Evolutionary conservation across 169 alveolate genomes (phyloP).

Genomic region (Amoebophrya sp.): DNA sequence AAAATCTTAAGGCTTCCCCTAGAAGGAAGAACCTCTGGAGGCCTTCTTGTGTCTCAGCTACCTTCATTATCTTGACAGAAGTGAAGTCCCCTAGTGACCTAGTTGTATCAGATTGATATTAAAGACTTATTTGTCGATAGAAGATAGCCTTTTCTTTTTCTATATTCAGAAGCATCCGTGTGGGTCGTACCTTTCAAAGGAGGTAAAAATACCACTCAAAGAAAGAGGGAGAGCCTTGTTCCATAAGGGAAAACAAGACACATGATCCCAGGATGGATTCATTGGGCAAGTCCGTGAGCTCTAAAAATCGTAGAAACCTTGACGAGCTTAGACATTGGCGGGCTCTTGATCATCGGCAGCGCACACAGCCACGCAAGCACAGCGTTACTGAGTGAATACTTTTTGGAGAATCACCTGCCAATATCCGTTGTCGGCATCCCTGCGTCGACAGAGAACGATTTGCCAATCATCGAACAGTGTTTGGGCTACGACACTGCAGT

Average conservation of each 20-base stretch:
- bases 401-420: background rate
- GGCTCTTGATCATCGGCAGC: background rate
- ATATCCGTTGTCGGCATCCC: background rate
- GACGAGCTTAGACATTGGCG: background rate
- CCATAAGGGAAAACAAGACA: background rate
- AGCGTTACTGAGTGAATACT: background rate
- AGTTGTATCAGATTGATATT: background rate
- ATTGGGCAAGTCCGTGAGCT: background rate
- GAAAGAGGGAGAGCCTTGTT: background rate
- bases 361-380: background rate
- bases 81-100: background rate
- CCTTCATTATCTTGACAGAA: background rate
- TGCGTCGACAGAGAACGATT: background rate
- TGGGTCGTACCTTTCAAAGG: too few species aligned
- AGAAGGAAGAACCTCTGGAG: background rate
- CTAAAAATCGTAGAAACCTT: background rate
- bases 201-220: background rate
- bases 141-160: too few species aligned
- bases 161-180: too few species aligned
- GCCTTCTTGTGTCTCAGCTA: too few species aligned
- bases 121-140: background rate
- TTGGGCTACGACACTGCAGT: background rate
- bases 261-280: background rate
- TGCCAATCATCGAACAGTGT: background rate
- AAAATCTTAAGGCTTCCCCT: background rate